Evolutionary conservation across 352 stramenopile species (phyloP).

Genomic region (Globisporangium orthogonon): DNA sequence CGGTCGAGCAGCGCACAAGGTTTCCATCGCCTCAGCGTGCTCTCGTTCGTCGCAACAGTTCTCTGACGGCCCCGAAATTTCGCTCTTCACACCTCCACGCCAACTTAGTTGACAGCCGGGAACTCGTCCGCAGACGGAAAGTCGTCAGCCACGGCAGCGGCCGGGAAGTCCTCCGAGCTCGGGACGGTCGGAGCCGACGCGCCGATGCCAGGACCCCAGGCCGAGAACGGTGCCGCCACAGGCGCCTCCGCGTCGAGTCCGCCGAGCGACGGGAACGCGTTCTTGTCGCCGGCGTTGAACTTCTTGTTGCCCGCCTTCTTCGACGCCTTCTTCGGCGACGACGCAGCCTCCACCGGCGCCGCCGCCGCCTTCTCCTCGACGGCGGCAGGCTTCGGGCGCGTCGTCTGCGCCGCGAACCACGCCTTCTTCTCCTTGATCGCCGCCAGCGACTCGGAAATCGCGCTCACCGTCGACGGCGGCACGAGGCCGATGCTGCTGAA

Average conservation of each 20-base stretch:
- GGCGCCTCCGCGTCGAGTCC: conserved; percentile 32
- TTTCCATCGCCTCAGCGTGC: not conserved
- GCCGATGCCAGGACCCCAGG: conserved; percentile 60
- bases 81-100: not conserved
- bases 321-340: conserved; percentile 47
- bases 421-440: conserved; percentile 95
- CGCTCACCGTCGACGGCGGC: conserved; percentile 82
- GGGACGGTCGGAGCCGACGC: conserved; percentile 25
- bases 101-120: conserved; percentile 29
- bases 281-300: conserved; percentile 74
- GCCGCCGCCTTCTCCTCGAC: conserved; percentile 24
- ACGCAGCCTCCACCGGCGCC: conserved; percentile 23
- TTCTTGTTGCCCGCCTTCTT: conserved; percentile 76
- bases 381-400: conserved; percentile 21
- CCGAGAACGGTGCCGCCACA: conserved; percentile 13
- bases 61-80: not conserved
- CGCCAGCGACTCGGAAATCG: conserved; percentile 83
- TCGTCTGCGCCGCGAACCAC: conserved; percentile 73
- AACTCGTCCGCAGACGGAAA: conserved; percentile 30
- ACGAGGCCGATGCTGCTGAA: conserved; percentile 91
- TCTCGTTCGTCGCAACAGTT: too few species aligned
- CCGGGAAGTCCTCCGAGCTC: conserved; percentile 22
- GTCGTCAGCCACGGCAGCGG: conserved; percentile 20
- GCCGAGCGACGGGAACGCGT: conserved; percentile 76
- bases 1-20: not conserved